phyloP scores from a whole-genome alignment of 2,329 filamentous ascomycete genomes.

The Diaporthe caulivora region DNA sequence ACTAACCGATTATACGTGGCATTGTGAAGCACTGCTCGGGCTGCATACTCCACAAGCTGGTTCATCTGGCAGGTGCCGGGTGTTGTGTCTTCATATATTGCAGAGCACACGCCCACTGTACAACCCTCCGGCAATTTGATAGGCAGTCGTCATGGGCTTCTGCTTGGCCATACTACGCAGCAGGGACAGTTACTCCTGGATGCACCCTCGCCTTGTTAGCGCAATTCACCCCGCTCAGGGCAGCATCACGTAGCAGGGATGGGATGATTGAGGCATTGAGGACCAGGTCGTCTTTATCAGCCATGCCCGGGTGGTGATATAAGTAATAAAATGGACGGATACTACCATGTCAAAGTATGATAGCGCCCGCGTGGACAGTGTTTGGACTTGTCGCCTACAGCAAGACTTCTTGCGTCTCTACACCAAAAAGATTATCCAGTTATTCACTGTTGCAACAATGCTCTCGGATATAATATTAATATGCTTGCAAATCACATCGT shows the following conservation, averaged over 20 bases:
- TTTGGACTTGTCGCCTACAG: background rate
- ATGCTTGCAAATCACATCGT: background rate
- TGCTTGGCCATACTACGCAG: background rate
- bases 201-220: background rate
- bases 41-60: too few relatives aligned
- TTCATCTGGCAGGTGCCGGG: too few relatives aligned
- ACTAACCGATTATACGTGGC: too few relatives aligned
- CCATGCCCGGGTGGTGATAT: constrained; percentile 18
- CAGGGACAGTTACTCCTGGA: background rate
- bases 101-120: too few relatives aligned
- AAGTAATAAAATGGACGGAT: background rate
- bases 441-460: background rate
- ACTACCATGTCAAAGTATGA: background rate
- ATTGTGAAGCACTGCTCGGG: too few relatives aligned
- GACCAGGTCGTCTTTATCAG: background rate
- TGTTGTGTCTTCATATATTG: too few relatives aligned
- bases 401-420: background rate
- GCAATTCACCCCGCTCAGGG: constrained; percentile 19
- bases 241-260: background rate
- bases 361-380: background rate
- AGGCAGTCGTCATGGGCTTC: constrained; percentile 6
- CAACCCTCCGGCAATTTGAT: too few relatives aligned
- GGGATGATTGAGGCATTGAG: too few relatives aligned
- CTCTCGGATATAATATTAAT: background rate
- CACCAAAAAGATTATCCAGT: too few relatives aligned